These are phyloP conservation scores for Diplodia seriata DNA, from an alignment of 2,329 filamentous ascomycete species.

Conservation along the genomic window DNA sequence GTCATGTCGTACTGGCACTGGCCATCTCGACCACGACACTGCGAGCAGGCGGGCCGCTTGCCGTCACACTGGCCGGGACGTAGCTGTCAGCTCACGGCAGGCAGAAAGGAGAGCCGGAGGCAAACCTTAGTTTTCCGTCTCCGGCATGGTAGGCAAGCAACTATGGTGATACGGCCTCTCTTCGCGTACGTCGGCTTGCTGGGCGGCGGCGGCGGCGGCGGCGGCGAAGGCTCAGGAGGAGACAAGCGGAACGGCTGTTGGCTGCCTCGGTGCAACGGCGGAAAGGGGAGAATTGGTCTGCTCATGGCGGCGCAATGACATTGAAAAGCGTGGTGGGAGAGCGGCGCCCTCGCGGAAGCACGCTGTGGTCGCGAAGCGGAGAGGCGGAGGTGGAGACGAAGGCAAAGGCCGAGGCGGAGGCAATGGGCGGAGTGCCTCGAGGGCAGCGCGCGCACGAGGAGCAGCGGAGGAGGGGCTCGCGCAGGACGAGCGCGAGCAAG, in stretches of 20 bases:
- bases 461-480: background rate
- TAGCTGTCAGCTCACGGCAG: conserved; percentile 18
- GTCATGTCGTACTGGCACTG: conserved; percentile 39
- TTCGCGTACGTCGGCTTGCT: conserved; percentile 35
- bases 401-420: background rate
- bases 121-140: conserved; percentile 38
- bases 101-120: background rate
- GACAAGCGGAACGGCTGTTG: conserved; percentile 19
- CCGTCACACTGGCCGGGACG: conserved; percentile 36
- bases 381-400: background rate
- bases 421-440: background rate
- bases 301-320: conserved; percentile 52
- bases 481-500: conserved; percentile 7
- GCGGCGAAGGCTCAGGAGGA: conserved; percentile 26
- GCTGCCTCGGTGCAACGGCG: conserved; percentile 8
- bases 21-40: conserved; percentile 36
- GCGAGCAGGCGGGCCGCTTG: conserved; percentile 36
- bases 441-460: background rate
- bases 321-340: conserved; percentile 16
- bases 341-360: conserved; percentile 5
- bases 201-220: conserved; percentile 28
- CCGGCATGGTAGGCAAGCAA: conserved; percentile 38
- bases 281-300: conserved; percentile 33
- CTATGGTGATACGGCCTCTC: conserved; percentile 39
- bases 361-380: conserved; percentile 16